Evolutionary conservation across 1,284 basidiomycete genomes (phyloP).

Genomic region (Malassezia sp.): DNA sequence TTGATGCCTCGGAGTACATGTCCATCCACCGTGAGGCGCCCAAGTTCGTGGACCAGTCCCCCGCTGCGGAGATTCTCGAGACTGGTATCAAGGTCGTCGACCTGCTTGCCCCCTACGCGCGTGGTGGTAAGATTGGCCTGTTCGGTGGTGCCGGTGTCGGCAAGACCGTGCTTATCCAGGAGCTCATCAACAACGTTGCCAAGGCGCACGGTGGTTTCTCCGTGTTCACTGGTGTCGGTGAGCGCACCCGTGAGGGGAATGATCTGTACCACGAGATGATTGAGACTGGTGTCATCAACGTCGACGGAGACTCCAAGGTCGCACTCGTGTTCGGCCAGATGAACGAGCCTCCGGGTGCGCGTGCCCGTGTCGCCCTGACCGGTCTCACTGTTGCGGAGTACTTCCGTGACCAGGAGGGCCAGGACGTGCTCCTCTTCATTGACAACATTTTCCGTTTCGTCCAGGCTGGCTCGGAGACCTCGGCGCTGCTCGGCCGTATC

Average conservation of each 20-base stretch:
- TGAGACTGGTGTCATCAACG: constrained; percentile 98
- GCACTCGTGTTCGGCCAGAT: constrained; percentile 99
- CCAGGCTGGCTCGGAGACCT: constrained; percentile 99
- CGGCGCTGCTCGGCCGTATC: constrained; percentile 97
- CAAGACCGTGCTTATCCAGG: constrained; percentile 97
- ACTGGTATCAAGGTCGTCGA: constrained; percentile 99
- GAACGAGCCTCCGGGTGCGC: constrained; percentile 99
- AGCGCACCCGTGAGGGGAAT: constrained; percentile 99
- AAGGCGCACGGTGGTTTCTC: constrained; percentile 99
- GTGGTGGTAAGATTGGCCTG: constrained; percentile 99
- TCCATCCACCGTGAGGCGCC: constrained; percentile 97
- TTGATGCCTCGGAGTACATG: constrained; percentile 67
- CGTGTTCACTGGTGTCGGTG: constrained; percentile 98
- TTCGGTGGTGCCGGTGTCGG: constrained; percentile 99
- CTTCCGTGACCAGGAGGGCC: constrained; percentile 99
- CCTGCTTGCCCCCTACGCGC: constrained; percentile 94
- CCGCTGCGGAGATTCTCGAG: constrained; percentile 92
- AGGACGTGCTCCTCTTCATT: constrained; percentile 99
- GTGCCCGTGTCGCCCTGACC: constrained; percentile 98
- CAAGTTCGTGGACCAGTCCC: constrained; percentile 93
- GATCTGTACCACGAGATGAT: constrained; percentile 99
- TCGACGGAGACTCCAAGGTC: constrained; percentile 93
- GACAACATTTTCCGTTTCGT: constrained; percentile 94
- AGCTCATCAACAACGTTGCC: constrained; percentile 99
- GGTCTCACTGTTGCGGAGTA: constrained; percentile 98